Evolutionary conservation across 1,139 yeast genomes (phyloP), one percentile per base, ranked within the genome.

Genomic region (Scheffersomyces titani): DNA sequence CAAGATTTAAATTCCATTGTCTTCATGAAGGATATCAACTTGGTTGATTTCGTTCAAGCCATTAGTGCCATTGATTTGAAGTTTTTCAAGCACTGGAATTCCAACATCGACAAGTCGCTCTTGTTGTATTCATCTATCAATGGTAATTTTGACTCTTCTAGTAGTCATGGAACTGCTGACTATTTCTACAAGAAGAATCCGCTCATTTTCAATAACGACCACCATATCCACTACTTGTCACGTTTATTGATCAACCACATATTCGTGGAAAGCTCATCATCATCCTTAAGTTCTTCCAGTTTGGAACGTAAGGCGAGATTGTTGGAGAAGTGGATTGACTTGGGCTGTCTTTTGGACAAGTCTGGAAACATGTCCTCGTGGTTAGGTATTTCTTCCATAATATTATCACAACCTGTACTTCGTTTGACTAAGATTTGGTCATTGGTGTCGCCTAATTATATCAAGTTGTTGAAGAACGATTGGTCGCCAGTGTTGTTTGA

Each of bases 401-500:
- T 93, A 2, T 88, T 97, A 65, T 90, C 97, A 0, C 87, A 89
- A 56, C 96, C 98, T 0, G 81, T 93, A 3, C 75, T 93, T 57
- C 81, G 99, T 61, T 76, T 94, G 53, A 77, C 84, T 30, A 83
- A 84, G 60, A 82, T 92, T 3, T 94, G 99, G 99, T 77, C 89
- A 9, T 76, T 80, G 56, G 91, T 93, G 3, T 84, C 90, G 13
- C 78, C 81, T 18, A 84, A 83, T 47, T 80, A 85, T 53, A 74
- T 91, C 55, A 86, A 85, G 59, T 76, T 85, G 5, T 84, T 92
- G 50, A 84, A 88, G 53, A 87, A 87, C 57, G 97, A 90, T 65
- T 94, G 98, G 98, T 92, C 96, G 0, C 97, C 97, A 0, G 97
- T 94, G 24, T 87, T 92, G 30, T 92, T 90, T 72, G 98, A 93